Conservation (phyloP, 768 basidiomycete genomes). For the Butyriboletus loyo region DNA sequence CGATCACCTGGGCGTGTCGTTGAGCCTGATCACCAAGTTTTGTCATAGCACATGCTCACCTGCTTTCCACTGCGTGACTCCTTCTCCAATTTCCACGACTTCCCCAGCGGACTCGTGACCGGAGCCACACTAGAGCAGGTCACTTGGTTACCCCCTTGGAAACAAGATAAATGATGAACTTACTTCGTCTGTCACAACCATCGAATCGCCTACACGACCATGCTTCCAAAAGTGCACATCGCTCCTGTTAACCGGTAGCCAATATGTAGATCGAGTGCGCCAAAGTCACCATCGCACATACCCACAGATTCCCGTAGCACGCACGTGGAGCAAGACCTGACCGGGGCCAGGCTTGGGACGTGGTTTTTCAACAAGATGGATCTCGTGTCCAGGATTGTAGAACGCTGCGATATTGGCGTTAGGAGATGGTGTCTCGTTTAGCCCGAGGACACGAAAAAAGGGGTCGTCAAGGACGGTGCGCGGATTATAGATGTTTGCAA, state of each 20-base stretch:
- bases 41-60: conserved; percentile 33
- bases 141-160: not conserved
- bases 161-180: not conserved
- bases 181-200: conserved; percentile 68
- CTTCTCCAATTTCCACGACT: conserved; percentile 60
- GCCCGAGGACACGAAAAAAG: conserved; percentile 49
- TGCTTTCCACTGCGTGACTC: conserved; percentile 62
- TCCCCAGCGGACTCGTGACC: conserved; percentile 73
- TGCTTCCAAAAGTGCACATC: conserved; percentile 76
- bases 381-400: conserved; percentile 60
- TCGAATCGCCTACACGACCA: conserved; percentile 64
- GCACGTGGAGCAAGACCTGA: conserved; percentile 63
- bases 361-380: conserved; percentile 67
- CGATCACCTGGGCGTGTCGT: conserved; percentile 46
- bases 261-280: not conserved
- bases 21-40: conserved; percentile 1
- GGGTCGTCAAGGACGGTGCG: conserved; percentile 55
- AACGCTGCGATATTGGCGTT: conserved; percentile 60
- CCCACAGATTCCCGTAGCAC: conserved; percentile 72
- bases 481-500: conserved; percentile 50
- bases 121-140: conserved; percentile 50
- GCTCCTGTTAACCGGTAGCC: conserved; percentile 40
- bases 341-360: conserved; percentile 58
- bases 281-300: conserved; percentile 26
- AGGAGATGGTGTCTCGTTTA: conserved; percentile 46